A percentile compares a stretch with the other conserved stretches of the same genome.
These are phyloP conservation scores for Eutypella sp. DNA, from an alignment of 2,329 filamentous ascomycete species.

Conservation along the genomic window DNA sequence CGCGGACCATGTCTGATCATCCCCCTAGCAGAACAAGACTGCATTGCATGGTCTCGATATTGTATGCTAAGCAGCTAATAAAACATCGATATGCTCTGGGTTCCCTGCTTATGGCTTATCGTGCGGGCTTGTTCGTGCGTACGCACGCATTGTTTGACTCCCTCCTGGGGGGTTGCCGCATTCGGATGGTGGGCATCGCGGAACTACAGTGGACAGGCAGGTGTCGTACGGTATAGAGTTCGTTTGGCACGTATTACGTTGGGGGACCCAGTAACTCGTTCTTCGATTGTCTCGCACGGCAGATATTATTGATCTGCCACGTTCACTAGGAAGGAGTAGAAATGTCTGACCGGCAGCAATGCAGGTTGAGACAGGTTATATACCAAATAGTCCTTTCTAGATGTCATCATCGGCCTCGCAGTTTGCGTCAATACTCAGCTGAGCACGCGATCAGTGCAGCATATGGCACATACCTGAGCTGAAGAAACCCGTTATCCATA, in stretches of 20 bases:
- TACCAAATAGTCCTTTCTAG: background rate
- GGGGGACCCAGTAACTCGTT: too few relatives aligned
- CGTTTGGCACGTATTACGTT: too few relatives aligned
- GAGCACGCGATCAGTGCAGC: background rate
- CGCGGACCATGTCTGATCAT: too few relatives aligned
- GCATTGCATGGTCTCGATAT: too few relatives aligned
- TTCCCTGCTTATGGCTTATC: too few relatives aligned
- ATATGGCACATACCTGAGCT: background rate
- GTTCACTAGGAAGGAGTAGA: background rate
- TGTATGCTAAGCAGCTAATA: too few relatives aligned
- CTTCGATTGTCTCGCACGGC: too few relatives aligned
- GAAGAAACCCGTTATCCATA: background rate
- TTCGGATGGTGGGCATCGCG: background rate
- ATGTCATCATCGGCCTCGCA: background rate
- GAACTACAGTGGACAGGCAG: background rate
- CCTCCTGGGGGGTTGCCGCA: background rate
- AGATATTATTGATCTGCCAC: too few relatives aligned
- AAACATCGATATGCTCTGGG: too few relatives aligned
- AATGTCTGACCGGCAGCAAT: background rate
- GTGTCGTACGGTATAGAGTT: background rate
- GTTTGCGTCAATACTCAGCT: background rate
- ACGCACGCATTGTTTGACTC: too few relatives aligned
- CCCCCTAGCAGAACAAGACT: too few relatives aligned
- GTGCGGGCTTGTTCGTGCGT: too few relatives aligned
- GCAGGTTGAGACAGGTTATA: background rate